phyloP scores from a whole-genome alignment of 2,329 filamentous ascomycete genomes.

The Cladosporium phlei region DNA sequence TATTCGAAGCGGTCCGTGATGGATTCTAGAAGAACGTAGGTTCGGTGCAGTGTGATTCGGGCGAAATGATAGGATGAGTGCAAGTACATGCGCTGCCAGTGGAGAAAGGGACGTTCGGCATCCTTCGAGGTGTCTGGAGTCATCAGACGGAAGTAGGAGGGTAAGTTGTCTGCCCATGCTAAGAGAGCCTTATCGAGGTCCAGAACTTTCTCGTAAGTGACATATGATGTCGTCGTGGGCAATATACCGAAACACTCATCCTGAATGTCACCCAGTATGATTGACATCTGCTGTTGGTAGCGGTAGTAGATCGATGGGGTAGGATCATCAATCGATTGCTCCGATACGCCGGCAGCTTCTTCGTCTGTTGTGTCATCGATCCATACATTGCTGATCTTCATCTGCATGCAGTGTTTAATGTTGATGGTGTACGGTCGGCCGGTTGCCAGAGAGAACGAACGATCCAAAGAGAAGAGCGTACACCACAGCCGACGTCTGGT shows the following conservation, averaged over 20 bases:
- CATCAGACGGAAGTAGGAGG: not conserved
- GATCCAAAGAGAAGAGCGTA: not conserved
- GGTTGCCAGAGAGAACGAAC: not conserved
- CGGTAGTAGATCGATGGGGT: not conserved
- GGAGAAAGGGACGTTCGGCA: not conserved
- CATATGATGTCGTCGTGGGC: not conserved
- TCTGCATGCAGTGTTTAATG: not conserved
- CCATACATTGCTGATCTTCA: not conserved
- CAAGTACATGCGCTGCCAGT: not conserved
- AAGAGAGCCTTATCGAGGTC: not conserved
- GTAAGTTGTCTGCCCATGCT: not conserved
- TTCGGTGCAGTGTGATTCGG: not conserved
- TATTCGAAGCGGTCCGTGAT: not conserved
- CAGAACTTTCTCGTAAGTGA: not conserved
- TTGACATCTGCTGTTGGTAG: slow-evolving; percentile 1
- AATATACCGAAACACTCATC: not conserved
- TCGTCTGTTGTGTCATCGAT: not conserved
- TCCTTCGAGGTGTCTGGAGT: not conserved
- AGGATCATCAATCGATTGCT: not conserved
- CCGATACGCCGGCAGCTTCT: not conserved
- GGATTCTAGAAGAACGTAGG: not conserved
- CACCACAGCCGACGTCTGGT: not conserved
- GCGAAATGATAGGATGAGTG: not conserved
- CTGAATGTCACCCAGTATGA: not conserved
- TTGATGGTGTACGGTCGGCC: slow-evolving; percentile 1